Conservation (phyloP, 2,329 filamentous ascomycete species). For the Sordariomycetes sp. region DNA sequence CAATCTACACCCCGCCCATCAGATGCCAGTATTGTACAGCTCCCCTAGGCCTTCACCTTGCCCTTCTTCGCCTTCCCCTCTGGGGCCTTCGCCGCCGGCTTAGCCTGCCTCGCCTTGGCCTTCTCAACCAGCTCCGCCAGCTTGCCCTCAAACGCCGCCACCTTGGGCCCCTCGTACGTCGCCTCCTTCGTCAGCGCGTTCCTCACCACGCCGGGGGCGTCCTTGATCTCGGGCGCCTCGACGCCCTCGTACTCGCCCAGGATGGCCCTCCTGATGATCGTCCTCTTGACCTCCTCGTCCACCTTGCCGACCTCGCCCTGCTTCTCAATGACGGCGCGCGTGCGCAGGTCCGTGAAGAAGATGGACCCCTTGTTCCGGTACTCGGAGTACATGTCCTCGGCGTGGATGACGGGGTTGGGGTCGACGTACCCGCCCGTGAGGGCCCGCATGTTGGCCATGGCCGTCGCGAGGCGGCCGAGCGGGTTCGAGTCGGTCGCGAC, state of each 20-base stretch:
- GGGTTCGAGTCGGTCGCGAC: slow-evolving; percentile 17
- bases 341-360: slow-evolving; percentile 18
- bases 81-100: background rate
- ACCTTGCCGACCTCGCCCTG: slow-evolving; percentile 8
- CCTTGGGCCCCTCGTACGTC: slow-evolving; percentile 19
- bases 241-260: slow-evolving; percentile 20
- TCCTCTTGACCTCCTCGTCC: slow-evolving; percentile 9
- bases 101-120: background rate
- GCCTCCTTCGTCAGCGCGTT: slow-evolving; percentile 22
- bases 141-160: slow-evolving; percentile 25
- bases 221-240: slow-evolving; percentile 15
- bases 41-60: background rate
- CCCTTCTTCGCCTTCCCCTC: background rate
- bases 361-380: slow-evolving; percentile 13
- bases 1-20: background rate
- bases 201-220: slow-evolving; percentile 18
- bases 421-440: slow-evolving; percentile 21
- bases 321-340: slow-evolving; percentile 16
- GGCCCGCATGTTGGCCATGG: slow-evolving; percentile 20
- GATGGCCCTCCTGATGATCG: slow-evolving; percentile 18
- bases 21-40: background rate
- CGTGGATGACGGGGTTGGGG: slow-evolving; percentile 14
- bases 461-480: slow-evolving; percentile 16
- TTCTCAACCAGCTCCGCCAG: slow-evolving; percentile 14
- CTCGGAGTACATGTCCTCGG: slow-evolving; percentile 17